Evolutionary conservation across 768 basidiomycete species (phyloP).

Genomic region (Hypholoma fasciculare): DNA sequence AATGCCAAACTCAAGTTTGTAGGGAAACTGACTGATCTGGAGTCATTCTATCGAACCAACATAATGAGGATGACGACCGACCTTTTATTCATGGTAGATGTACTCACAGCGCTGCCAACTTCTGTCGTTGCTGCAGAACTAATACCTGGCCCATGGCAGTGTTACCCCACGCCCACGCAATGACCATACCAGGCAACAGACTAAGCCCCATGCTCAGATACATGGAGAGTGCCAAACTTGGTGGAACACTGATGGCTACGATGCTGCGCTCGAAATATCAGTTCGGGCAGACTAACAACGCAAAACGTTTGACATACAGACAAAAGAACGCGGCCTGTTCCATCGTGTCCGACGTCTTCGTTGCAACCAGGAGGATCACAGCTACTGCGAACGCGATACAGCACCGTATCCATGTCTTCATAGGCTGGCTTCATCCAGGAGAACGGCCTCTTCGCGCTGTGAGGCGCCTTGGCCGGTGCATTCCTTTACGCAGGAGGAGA

Average conservation of each 20-base stretch:
- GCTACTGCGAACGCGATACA: slow-evolving; percentile 30
- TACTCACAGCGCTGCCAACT: slow-evolving; percentile 35
- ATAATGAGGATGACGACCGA: background rate
- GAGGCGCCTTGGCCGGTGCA: background rate
- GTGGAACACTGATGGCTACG: slow-evolving; percentile 37
- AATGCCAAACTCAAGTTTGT: slow-evolving; percentile 35
- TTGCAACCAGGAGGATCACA: slow-evolving; percentile 35
- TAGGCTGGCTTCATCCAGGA: slow-evolving; percentile 33
- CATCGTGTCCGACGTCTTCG: slow-evolving; percentile 30
- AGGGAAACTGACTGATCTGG: slow-evolving; percentile 23
- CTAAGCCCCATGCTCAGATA: slow-evolving; percentile 34
- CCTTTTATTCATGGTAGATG: background rate
- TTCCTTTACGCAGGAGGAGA: background rate
- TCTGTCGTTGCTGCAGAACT: slow-evolving; percentile 31
- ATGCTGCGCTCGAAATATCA: slow-evolving; percentile 23
- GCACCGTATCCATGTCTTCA: slow-evolving; percentile 43
- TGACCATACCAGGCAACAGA: slow-evolving; percentile 40
- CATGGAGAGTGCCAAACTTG: slow-evolving; percentile 37
- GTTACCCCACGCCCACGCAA: slow-evolving; percentile 49
- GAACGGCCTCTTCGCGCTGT: background rate
- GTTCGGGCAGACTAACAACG: background rate
- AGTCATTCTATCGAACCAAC: slow-evolving; percentile 19
- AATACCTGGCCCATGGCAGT: slow-evolving; percentile 41
- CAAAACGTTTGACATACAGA: slow-evolving; percentile 24
- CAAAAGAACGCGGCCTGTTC: slow-evolving; percentile 44